Evolutionary conservation across 225 moss, liverwort and hornwort species (phyloP), one percentile per base, ranked within the genome.

Genomic region (Takakia lepidozioides): DNA sequence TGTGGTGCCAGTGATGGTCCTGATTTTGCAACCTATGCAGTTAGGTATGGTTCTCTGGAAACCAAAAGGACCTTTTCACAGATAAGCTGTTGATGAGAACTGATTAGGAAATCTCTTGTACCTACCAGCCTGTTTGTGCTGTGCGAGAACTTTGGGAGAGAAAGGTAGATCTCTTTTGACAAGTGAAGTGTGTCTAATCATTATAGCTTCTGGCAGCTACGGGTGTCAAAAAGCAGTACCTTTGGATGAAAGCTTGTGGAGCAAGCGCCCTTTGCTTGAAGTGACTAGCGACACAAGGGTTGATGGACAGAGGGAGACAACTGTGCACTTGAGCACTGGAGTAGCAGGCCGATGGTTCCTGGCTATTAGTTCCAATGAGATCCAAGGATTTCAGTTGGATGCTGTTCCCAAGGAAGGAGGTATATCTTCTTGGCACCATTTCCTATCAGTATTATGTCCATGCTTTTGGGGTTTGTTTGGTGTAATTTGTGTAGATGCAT

Each of bases 1-100:
- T 98, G 98, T 51, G 65, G 46, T 34, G 62, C 71, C 35, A 73
- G 62, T 57, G 6, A 1, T 8, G 43, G 56, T 22, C 46, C 76
- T 3, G 98, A 98, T 59, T 91, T 91, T 52, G 78, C 60, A 25
- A 85, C 66, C 23, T 57, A 75, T 22, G 39, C n/a, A 9, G 98
- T 87, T 25, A 80, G 80, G 46, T 87, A 81, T 48, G 80, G 85
- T 20, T 98, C 90, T 38, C 65, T 54, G 42, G 90, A 98, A 56
- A 48, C 35, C n/a, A n/a, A n/a, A n/a, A n/a, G n/a, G n/a, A n/a
- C n/a, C n/a, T n/a, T n/a, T n/a, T n/a, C n/a, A n/a, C n/a, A n/a
- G n/a, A n/a, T n/a, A n/a, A n/a, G n/a, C n/a, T n/a, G n/a, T n/a
- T n/a, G n/a, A n/a, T n/a, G n/a, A n/a, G n/a, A n/a, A n/a, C n/a